phyloP scores from a whole-genome alignment of 306 rosid genomes.

The Albizia julibrissin region DNA sequence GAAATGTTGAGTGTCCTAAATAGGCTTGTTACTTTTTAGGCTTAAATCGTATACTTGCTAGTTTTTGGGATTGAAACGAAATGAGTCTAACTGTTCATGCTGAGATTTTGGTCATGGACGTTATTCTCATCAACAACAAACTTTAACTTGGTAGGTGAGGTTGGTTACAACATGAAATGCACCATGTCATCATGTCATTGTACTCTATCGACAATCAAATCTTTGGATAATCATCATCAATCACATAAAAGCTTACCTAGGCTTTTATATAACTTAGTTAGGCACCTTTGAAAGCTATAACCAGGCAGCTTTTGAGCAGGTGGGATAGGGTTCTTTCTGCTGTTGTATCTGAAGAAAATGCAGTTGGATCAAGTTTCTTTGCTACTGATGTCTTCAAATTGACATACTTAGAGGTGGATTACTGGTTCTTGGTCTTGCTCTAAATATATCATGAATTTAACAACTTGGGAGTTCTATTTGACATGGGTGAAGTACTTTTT shows the following conservation, averaged over 20 bases:
- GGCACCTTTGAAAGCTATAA: not conserved
- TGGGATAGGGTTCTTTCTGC: constrained; percentile 54
- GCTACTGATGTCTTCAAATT: constrained; percentile 62
- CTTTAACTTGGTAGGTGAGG: not conserved
- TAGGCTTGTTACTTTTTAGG: not conserved
- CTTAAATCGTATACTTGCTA: not conserved
- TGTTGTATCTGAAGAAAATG: constrained; percentile 61
- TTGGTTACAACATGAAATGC: not conserved
- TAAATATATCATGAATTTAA: constrained; percentile 31
- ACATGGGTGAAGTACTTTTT: constrained; percentile 12
- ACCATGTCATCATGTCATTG: no score
- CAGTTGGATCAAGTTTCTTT: constrained; percentile 51
- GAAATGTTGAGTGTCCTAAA: not conserved
- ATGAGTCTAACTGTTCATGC: not conserved
- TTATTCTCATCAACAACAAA: not conserved
- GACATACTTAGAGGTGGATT: constrained; percentile 84
- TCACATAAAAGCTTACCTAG: not conserved
- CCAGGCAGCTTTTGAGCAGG: constrained; percentile 37
- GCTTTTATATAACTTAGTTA: not conserved
- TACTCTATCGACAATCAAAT: not conserved
- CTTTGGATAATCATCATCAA: not conserved
- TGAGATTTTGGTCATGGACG: not conserved
- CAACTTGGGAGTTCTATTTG: constrained; percentile 12
- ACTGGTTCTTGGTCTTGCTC: constrained; percentile 24
- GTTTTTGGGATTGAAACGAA: not conserved